A percentile compares a stretch with the other conserved stretches of the same genome.
phyloP scores from a whole-genome alignment of 768 basidiomycete species.

The Kwoniella sp. region DNA sequence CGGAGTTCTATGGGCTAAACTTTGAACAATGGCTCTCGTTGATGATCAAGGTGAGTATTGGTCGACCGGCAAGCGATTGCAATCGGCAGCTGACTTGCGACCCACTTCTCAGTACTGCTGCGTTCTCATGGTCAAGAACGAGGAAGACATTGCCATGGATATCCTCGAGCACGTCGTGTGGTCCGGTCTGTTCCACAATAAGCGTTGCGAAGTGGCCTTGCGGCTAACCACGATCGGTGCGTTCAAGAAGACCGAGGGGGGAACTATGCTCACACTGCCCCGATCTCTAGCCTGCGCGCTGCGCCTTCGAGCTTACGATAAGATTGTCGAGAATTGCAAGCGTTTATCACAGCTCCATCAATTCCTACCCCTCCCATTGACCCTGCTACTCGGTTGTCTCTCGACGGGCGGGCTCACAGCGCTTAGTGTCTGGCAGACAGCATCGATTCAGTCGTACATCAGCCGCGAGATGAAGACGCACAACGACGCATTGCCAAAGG shows the following conservation, averaged over 20 bases:
- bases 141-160: constrained; percentile 44
- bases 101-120: constrained; percentile 40
- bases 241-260: constrained; percentile 27
- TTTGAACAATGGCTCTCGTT: constrained; percentile 82
- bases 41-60: constrained; percentile 68
- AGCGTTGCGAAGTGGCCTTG: constrained; percentile 61
- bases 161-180: constrained; percentile 46
- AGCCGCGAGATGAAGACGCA: constrained; percentile 71
- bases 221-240: constrained; percentile 71
- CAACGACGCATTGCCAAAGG: constrained; percentile 55
- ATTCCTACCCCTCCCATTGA: constrained; percentile 79
- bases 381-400: constrained; percentile 69
- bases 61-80: background rate
- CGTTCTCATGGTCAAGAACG: constrained; percentile 46
- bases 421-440: constrained; percentile 70
- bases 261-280: background rate
- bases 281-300: constrained; percentile 65
- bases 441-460: constrained; percentile 76
- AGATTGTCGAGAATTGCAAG: constrained; percentile 69
- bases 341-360: constrained; percentile 71
- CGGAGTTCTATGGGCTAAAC: constrained; percentile 71
- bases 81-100: background rate
- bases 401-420: constrained; percentile 63
- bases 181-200: constrained; percentile 57
- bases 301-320: constrained; percentile 56